Evolutionary conservation across 352 stramenopile genomes (phyloP).

Genomic region (Phytophthora ramorum): DNA sequence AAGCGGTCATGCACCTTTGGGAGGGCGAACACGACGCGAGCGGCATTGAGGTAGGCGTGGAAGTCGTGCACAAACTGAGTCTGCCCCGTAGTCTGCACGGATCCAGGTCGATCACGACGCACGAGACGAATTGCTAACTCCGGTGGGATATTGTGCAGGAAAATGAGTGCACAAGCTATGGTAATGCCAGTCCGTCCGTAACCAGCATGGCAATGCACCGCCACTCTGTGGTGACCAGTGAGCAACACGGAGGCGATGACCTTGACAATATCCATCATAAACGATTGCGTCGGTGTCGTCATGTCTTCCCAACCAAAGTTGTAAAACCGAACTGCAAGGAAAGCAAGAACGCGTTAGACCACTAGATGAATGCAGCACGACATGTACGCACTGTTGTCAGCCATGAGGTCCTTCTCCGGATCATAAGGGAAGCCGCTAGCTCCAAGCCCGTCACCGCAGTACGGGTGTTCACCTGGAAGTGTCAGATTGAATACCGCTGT

Average conservation of each 20-base stretch:
- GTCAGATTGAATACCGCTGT: constrained; percentile 93
- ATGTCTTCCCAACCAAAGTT: constrained; percentile 94
- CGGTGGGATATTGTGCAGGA: constrained; percentile 80
- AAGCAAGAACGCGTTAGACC: constrained; percentile 1
- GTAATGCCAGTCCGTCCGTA: constrained; percentile 89
- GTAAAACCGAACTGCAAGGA: constrained; percentile 80
- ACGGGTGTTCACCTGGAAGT: constrained; percentile 90
- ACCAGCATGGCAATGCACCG: constrained; percentile 91
- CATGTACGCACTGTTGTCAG: constrained; percentile 73
- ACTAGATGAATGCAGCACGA: neutral
- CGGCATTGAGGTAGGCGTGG: constrained; percentile 74
- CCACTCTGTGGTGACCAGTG: constrained; percentile 70
- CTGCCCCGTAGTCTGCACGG: constrained; percentile 79
- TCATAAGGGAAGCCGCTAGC: constrained; percentile 89
- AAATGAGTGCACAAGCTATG: constrained; percentile 88
- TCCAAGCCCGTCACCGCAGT: constrained; percentile 86
- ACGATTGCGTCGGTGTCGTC: constrained; percentile 85
- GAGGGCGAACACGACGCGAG: constrained; percentile 78
- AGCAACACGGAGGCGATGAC: constrained; percentile 82
- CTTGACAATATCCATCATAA: constrained; percentile 91
- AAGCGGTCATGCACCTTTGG: constrained; percentile 81
- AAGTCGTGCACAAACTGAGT: constrained; percentile 79
- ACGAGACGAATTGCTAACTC: constrained; percentile 78
- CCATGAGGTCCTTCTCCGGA: constrained; percentile 89
- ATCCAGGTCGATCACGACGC: constrained; percentile 73